A percentile compares a stretch with the other conserved stretches of the same genome.
Conservation (phyloP, 257 asterid species). For the Striga asiatica region DNA sequence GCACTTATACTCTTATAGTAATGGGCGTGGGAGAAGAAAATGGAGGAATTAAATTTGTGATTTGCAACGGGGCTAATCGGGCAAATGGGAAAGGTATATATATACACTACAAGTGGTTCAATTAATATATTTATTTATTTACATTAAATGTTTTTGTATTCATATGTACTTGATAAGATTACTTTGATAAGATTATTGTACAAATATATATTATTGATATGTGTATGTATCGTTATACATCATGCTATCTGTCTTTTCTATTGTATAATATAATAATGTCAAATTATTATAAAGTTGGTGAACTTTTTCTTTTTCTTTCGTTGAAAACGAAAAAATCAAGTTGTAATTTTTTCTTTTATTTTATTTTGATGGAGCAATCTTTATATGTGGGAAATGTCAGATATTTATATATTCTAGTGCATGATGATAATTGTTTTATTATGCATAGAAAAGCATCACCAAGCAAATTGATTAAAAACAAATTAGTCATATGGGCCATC, state of each 20-base stretch:
- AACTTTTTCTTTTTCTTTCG: slow-evolving; percentile 11
- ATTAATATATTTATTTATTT: slow-evolving; percentile 14
- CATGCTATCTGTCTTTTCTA: neutral
- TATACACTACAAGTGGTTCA: slow-evolving; percentile 33
- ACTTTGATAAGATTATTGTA: no score
- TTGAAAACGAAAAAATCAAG: slow-evolving; percentile 3
- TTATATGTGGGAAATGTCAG: slow-evolving; percentile 24
- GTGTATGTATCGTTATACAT: neutral
- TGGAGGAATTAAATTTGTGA: slow-evolving; percentile 47
- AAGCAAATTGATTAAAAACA: slow-evolving; percentile 3
- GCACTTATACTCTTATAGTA: slow-evolving; percentile 5
- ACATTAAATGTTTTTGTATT: no score
- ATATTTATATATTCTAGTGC: slow-evolving; percentile 32
- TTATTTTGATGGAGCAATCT: neutral
- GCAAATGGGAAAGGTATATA: slow-evolving; percentile 33
- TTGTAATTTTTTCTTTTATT: neutral
- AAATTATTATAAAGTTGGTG: slow-evolving; percentile 43
- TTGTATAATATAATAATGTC: slow-evolving; percentile 18
- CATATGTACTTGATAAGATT: no score
- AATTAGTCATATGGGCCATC: slow-evolving; percentile 2
- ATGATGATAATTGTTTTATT: slow-evolving; percentile 18
- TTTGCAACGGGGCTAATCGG: slow-evolving; percentile 44
- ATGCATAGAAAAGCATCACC: slow-evolving; percentile 30
- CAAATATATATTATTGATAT: no score
- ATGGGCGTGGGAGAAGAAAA: slow-evolving; percentile 19